Evolutionary conservation across 2,329 filamentous ascomycete species (phyloP), one percentile per base, ranked within the genome.

Genomic region (Fusarium fracticaudum): DNA sequence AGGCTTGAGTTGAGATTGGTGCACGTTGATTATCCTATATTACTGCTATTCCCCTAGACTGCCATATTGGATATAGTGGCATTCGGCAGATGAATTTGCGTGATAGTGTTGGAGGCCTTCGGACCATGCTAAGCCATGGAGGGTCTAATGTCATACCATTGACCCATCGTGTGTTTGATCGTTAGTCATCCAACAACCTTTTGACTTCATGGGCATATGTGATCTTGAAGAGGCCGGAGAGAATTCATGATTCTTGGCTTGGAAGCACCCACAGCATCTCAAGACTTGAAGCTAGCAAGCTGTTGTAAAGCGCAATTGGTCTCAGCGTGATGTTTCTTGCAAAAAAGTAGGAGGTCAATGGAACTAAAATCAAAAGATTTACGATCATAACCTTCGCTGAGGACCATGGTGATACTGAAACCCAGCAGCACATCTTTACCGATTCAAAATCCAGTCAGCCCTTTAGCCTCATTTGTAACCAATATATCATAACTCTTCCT

Each of bases 191-290:
- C n/a, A 12, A 3, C 20, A 13, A 13, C 5, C 31, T 18, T 51
- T 6, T 1, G 20, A 5, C 24, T 20, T 37, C 24, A 6, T 47
- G 8, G 14, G 14, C 29, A 3, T 31, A 67, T 62, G 20, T 55
- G 20, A 18, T 29, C 65, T 26, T 13, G 84, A 86, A 1, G 84
- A 1, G 84, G 84, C 61, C 85, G 84, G 7, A 20, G 6, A 6
- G 35, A 26, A 55, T 18, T 3, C 15, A 18, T 14, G 26, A 31
- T 4, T 55, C 35, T 14, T 41, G 10, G 24, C 20, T 18, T 13
- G 20, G 3, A n/a, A 14, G 4, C 8, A 4, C 24, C 3, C 8
- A 13, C 3, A 29, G 20, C 15, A 14, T 18, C 5, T 11, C 11
- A 31, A 41, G 14, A 7, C 35, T n/a, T 10, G 14, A 29, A 18